These are phyloP conservation scores for Perkinsela sp. DNA, from an alignment of 208 protist species.

Conservation along the genomic window DNA sequence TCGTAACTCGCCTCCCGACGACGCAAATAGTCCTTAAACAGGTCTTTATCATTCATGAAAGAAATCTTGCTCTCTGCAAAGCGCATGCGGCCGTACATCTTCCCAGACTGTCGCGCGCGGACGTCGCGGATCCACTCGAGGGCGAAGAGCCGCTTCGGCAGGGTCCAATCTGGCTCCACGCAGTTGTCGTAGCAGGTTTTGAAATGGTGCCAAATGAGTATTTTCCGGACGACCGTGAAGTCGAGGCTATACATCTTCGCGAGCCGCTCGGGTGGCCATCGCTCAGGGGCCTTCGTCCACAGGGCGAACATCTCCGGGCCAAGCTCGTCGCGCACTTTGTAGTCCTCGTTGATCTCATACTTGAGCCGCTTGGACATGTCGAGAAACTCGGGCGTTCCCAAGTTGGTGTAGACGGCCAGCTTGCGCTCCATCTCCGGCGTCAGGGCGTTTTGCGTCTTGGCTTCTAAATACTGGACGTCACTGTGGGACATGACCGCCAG, in stretches of 20 bases:
- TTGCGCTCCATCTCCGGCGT: constrained; percentile 49
- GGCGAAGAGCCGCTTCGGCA: constrained; percentile 66
- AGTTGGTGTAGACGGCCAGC: constrained; percentile 56
- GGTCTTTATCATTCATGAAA: constrained; percentile 70
- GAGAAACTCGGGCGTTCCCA: constrained; percentile 71
- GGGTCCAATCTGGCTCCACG: constrained; percentile 66
- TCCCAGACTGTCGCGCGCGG: constrained; percentile 43
- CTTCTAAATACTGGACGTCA: constrained; percentile 60
- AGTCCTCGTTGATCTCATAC: constrained; percentile 74
- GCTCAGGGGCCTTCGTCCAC: constrained; percentile 66
- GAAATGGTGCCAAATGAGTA: constrained; percentile 70
- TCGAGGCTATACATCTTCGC: constrained; percentile 74
- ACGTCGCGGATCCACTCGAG: constrained; percentile 69
- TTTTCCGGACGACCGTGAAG: constrained; percentile 62
- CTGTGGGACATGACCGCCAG: constrained; percentile 67
- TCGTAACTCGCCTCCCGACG: constrained; percentile 68
- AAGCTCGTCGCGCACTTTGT: constrained; percentile 69
- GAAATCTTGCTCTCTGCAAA: constrained; percentile 72
- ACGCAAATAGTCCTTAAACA: constrained; percentile 67
- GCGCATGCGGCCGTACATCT: constrained; percentile 67
- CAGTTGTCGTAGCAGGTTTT: constrained; percentile 73
- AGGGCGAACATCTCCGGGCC: constrained; percentile 67
- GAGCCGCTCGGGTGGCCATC: constrained; percentile 67
- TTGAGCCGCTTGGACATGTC: constrained; percentile 62
- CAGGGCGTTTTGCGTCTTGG: constrained; percentile 60